Percentiles rank a stretch among this genome's conserved stretches.
These are phyloP conservation scores for Dacryopinax spathularia DNA, from an alignment of 768 basidiomycete species.

Conservation along the genomic window DNA sequence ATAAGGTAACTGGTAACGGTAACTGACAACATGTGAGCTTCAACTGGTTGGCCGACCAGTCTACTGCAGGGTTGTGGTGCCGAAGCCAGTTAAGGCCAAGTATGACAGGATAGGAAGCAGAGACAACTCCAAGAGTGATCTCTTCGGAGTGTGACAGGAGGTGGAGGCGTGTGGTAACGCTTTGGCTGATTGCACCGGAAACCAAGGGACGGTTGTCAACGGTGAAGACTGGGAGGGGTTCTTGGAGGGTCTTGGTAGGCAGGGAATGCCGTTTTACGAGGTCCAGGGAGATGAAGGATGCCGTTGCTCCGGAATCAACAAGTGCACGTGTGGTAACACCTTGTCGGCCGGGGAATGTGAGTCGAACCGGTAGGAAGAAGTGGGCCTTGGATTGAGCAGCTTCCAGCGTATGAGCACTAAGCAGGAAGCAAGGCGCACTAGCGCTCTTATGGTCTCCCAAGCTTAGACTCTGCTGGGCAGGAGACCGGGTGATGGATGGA, in stretches of 20 bases:
- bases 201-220: slow-evolving; percentile 29
- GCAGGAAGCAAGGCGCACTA: background rate
- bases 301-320: slow-evolving; percentile 27
- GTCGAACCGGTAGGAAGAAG: slow-evolving; percentile 18
- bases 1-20: too few species aligned
- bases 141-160: slow-evolving; percentile 22
- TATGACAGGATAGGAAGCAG: slow-evolving; percentile 25
- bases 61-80: slow-evolving; percentile 25
- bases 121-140: slow-evolving; percentile 22
- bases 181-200: slow-evolving; percentile 30
- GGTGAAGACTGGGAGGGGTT: slow-evolving; percentile 25
- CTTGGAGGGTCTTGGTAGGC: slow-evolving; percentile 20
- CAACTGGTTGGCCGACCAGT: slow-evolving; percentile 18
- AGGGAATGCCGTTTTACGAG: slow-evolving; percentile 26
- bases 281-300: slow-evolving; percentile 26
- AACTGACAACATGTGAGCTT: background rate
- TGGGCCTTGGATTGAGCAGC: slow-evolving; percentile 16
- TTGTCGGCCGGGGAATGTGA: slow-evolving; percentile 23
- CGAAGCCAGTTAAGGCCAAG: slow-evolving; percentile 29
- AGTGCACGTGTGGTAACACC: slow-evolving; percentile 26
- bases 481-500: background rate
- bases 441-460: background rate
- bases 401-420: background rate
- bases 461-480: background rate
- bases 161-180: slow-evolving; percentile 22